These are phyloP conservation scores for Colletotrichum sidae DNA, from an alignment of 2,329 filamentous ascomycete species.

Conservation along the genomic window DNA sequence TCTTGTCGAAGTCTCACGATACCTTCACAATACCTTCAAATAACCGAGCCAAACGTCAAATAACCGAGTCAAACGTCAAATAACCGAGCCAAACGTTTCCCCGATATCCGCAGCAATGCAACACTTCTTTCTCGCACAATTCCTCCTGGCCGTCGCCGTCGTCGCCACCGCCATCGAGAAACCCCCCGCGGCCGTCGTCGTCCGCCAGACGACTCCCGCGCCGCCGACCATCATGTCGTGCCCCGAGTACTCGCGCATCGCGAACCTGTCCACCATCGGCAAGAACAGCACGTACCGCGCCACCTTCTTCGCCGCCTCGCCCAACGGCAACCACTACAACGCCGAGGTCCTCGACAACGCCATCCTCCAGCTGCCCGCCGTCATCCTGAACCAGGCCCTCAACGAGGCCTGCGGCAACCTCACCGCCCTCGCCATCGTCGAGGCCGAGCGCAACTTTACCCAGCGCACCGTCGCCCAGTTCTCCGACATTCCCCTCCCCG, in stretches of 20 bases:
- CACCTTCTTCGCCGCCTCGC: conserved; percentile 57
- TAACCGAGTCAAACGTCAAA: not conserved
- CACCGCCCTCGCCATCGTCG: conserved; percentile 55
- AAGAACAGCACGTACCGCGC: conserved; percentile 58
- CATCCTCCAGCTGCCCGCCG: conserved; percentile 48
- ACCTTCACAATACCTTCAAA: not conserved
- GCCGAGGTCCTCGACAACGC: conserved; percentile 55
- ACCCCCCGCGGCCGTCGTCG: conserved; percentile 22
- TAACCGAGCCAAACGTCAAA: not conserved
- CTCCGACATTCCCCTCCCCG: conserved; percentile 38
- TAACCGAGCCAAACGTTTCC: not conserved
- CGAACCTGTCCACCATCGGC: conserved; percentile 60
- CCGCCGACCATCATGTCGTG: conserved; percentile 42
- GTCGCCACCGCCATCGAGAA: conserved; percentile 16
- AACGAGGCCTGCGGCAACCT: conserved; percentile 60
- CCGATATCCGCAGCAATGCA: conserved; percentile 9
- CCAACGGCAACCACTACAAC: conserved; percentile 52
- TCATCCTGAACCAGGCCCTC: conserved; percentile 53
- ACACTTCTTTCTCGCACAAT: conserved; percentile 24
- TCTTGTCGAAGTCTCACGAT: not conserved
- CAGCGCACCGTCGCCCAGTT: conserved; percentile 52
- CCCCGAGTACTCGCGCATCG: conserved; percentile 55
- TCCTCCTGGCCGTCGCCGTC: conserved; percentile 33
- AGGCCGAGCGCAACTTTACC: conserved; percentile 58
- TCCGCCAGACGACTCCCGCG: conserved; percentile 30